phyloP scores from a whole-genome alignment of 768 basidiomycete species.

The Russula ochroleuca region DNA sequence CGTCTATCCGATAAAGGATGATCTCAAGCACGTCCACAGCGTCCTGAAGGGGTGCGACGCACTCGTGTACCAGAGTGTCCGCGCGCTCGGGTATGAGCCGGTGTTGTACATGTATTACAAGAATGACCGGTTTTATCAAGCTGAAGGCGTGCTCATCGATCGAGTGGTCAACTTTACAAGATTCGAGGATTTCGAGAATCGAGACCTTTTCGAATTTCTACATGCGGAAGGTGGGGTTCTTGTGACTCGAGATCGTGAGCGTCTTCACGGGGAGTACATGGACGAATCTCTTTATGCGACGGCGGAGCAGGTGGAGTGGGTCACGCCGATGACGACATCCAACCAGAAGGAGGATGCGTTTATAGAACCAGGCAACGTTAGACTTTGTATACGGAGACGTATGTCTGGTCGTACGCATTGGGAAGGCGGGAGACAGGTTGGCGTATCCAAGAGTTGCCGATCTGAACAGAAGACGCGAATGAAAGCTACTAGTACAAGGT shows the following conservation, averaged over 20 bases:
- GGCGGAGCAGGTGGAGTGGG: not conserved
- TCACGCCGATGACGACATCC: not conserved
- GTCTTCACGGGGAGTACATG: too few species aligned
- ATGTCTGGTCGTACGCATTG: constrained; percentile 16
- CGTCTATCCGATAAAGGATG: constrained; percentile 35
- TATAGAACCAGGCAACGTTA: not conserved
- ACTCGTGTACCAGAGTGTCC: not conserved
- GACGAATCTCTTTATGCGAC: too few species aligned
- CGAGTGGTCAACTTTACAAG: too few species aligned
- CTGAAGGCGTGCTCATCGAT: too few species aligned
- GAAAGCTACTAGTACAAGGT: too few species aligned
- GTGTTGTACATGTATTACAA: constrained; percentile 3
- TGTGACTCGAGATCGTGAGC: too few species aligned
- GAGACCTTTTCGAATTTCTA: not conserved
- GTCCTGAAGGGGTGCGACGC: constrained; percentile 20
- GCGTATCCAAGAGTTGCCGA: not conserved
- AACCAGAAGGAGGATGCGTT: not conserved
- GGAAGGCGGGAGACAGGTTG: constrained; percentile 8
- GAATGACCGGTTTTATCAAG: too few species aligned
- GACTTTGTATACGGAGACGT: constrained; percentile 6
- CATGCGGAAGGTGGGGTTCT: too few species aligned
- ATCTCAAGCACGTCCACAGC: not conserved
- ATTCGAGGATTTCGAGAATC: not conserved
- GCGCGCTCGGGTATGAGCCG: constrained; percentile 4
- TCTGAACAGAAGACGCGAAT: too few species aligned